Base-by-base conservation (phyloP, 306 rosid species). In the Lablab purpureus region DNA sequence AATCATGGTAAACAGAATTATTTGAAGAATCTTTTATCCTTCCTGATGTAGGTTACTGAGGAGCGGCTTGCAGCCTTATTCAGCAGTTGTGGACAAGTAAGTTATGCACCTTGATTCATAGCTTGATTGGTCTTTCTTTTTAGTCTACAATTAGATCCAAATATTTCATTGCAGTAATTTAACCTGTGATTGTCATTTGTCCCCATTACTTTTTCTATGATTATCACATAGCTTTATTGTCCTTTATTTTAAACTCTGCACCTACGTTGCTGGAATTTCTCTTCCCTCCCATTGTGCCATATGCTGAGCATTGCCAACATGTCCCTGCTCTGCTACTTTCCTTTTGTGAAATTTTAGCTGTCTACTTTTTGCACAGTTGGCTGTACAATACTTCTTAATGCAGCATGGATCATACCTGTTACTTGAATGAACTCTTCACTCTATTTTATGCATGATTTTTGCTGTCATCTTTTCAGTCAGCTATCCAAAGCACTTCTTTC, bases 11-110 rank as follows among this genome's bases (percentile, higher is more conserved):
- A 78, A 77, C 63, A 22, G 9, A n/a, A 43, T 74, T 71, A 50
- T 49, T 59, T 74, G 17, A 87, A 59, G 72, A 43, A 40, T 56
- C 21, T 73, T 55, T 65, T 74, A 66, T 76, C 70, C 60, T 82
- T 76, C 70, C 60, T 82, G 34, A 43, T 83, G 64, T 73, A 94
- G 99, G 99, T 94, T 76, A 92, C 99, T 40, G 99, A 94, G 91
- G 99, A 94, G 93, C 88, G 89, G 79, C 99, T 94, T 79, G 99
- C 99, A 49, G 97, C 94, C 73, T 85, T 94, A 80, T 94, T 94
- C 88, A 88, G 89, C 76, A 83, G 64, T 67, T 94, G 97, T 64
- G 99, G 99, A 71, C 97, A 92, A 71, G 99, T 94, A 88, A 89
- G 95, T 87, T 64, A 52, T 49, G 37, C 52, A 19, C 74, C 49